These are phyloP conservation scores for Citeromyces hawaiiensis DNA, from an alignment of 1,139 yeast genomes.

Conservation along the genomic window DNA sequence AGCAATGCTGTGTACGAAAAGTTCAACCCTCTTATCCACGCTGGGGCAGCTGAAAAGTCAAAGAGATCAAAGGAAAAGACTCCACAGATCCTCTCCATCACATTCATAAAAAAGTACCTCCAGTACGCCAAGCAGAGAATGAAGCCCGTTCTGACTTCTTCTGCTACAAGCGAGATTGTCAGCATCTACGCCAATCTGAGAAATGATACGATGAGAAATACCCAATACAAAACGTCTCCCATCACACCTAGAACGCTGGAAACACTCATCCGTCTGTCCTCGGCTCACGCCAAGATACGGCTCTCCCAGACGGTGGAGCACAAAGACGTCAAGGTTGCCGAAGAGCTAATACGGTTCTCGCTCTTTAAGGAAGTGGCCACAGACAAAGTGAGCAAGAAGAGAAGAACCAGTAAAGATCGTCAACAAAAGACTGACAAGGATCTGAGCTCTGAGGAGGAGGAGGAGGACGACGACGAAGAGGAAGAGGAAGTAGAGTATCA, in stretches of 20 bases:
- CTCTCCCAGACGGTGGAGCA: constrained; percentile 62
- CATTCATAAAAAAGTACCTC: constrained; percentile 81
- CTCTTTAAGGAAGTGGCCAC: constrained; percentile 60
- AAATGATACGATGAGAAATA: constrained; percentile 61
- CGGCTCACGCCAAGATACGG: constrained; percentile 95
- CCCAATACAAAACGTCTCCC: constrained; percentile 81
- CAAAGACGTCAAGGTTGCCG: constrained; percentile 80
- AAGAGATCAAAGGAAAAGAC: constrained; percentile 22
- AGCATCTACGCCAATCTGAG: constrained; percentile 69
- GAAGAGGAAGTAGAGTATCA: not conserved
- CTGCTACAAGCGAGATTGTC: constrained; percentile 75
- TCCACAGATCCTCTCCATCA: constrained; percentile 62
- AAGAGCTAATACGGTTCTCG: constrained; percentile 73
- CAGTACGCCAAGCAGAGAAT: constrained; percentile 90
- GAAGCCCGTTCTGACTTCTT: constrained; percentile 66
- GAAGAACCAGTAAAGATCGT: constrained; percentile 9
- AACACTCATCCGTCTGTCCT: constrained; percentile 85
- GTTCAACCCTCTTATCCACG: constrained; percentile 71
- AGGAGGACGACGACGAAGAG: too few relatives aligned
- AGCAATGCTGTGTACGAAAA: constrained; percentile 64
- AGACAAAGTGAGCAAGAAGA: constrained; percentile 14
- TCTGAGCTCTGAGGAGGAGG: not conserved
- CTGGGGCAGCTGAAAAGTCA: constrained; percentile 43
- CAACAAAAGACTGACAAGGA: constrained; percentile 10
- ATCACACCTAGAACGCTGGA: constrained; percentile 97